Conservation (phyloP, 768 basidiomycete species). For the Roridomyces roridus region DNA sequence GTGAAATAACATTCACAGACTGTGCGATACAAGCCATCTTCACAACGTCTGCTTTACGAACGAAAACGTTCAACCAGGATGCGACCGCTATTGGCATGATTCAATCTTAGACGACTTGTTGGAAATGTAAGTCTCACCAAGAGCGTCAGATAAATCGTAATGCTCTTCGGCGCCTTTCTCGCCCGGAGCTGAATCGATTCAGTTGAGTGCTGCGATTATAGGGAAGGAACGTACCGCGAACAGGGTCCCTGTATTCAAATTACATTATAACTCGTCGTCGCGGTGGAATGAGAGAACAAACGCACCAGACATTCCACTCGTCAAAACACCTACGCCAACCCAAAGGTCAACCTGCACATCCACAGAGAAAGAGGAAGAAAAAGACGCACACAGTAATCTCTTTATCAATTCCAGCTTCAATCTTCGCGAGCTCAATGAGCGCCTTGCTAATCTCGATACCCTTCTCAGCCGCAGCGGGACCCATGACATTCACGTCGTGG, state of each 20-base stretch:
- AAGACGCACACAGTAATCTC: slow-evolving; percentile 42
- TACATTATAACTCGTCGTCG: not conserved
- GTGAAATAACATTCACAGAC: slow-evolving; percentile 57
- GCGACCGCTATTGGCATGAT: slow-evolving; percentile 46
- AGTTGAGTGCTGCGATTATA: not conserved
- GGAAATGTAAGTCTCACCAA: slow-evolving; percentile 33
- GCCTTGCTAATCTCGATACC: slow-evolving; percentile 56
- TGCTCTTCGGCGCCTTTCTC: slow-evolving; percentile 58
- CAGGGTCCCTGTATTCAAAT: slow-evolving; percentile 42
- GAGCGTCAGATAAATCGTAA: slow-evolving; percentile 59
- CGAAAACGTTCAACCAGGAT: slow-evolving; percentile 66
- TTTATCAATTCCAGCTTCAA: slow-evolving; percentile 42
- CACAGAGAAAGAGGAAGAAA: not conserved
- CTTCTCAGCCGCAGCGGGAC: slow-evolving; percentile 59
- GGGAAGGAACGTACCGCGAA: slow-evolving; percentile 37
- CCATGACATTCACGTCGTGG: slow-evolving; percentile 60
- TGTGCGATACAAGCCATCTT: slow-evolving; percentile 70
- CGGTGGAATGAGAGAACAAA: not conserved
- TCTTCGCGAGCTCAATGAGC: slow-evolving; percentile 58
- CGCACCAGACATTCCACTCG: slow-evolving; percentile 62
- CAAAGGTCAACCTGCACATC: too few relatives aligned
- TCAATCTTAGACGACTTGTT: not conserved
- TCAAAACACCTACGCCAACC: slow-evolving; percentile 54
- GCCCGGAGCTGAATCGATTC: slow-evolving; percentile 43
- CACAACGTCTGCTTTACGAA: slow-evolving; percentile 63